These are phyloP conservation scores for Penicillium sp. DNA, from an alignment of 2,329 filamentous ascomycete genomes.

Conservation along the genomic window DNA sequence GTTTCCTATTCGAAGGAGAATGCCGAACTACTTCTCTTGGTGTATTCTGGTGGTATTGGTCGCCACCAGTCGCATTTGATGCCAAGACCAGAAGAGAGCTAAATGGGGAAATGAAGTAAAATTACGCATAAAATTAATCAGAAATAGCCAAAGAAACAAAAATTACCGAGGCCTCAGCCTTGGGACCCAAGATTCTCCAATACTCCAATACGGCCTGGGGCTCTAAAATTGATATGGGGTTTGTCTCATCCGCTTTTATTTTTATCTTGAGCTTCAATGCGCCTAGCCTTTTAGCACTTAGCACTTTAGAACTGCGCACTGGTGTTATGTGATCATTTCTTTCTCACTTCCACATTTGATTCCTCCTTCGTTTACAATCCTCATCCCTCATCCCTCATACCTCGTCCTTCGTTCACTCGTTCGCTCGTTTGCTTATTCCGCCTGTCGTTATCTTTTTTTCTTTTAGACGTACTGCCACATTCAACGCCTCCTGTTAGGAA, in stretches of 20 bases:
- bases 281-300: conserved; percentile 8
- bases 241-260: conserved; percentile 13
- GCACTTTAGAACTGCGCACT: not conserved
- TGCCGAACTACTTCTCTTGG: not conserved
- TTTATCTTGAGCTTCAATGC: conserved; percentile 12
- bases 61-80: conserved; percentile 1
- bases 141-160: not conserved
- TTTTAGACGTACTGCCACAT: not conserved
- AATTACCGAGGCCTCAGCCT: conserved; percentile 1
- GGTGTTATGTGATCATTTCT: conserved; percentile 2
- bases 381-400: not conserved
- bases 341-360: not conserved
- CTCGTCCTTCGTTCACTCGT: not conserved
- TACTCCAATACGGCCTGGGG: not conserved
- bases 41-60: conserved; percentile 2
- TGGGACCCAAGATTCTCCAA: conserved; percentile 1
- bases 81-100: not conserved
- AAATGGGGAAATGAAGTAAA: not conserved
- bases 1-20: not conserved
- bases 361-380: not conserved
- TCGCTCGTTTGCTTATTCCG: not conserved
- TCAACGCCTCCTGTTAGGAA: not conserved
- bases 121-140: not conserved
- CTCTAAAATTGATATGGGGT: conserved; percentile 8
- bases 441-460: conserved; percentile 4